phyloP scores from a whole-genome alignment of 768 basidiomycete genomes.

The Artomyces pyxidatus region DNA sequence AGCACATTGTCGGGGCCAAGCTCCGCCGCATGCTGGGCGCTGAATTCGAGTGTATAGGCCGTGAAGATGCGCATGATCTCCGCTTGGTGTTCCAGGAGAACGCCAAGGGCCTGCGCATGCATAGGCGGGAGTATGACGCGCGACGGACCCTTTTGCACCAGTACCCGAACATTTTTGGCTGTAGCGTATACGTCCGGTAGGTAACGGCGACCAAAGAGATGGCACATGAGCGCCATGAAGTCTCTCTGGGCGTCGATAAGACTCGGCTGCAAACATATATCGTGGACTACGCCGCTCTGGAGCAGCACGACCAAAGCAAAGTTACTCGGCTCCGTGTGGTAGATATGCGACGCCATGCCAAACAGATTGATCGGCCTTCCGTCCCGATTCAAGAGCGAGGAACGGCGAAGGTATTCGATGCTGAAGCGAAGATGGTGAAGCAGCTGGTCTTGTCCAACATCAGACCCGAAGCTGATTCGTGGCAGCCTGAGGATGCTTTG shows the following conservation, averaged over 20 bases:
- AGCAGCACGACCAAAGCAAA: constrained; percentile 54
- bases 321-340: constrained; percentile 66
- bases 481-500: constrained; percentile 47
- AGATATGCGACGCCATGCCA: constrained; percentile 45
- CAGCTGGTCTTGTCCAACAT: constrained; percentile 46
- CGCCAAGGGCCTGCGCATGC: constrained; percentile 28
- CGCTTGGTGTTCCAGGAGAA: constrained; percentile 38
- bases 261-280: constrained; percentile 38
- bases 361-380: constrained; percentile 55
- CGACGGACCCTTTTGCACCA: constrained; percentile 43
- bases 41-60: constrained; percentile 45
- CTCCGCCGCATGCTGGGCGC: constrained; percentile 27
- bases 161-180: constrained; percentile 24
- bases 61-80: constrained; percentile 47
- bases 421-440: constrained; percentile 62
- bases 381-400: constrained; percentile 40
- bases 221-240: constrained; percentile 49
- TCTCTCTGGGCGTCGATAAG: constrained; percentile 36
- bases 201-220: constrained; percentile 57
- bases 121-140: constrained; percentile 48
- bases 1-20: constrained; percentile 38
- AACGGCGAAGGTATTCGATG: constrained; percentile 60
- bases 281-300: constrained; percentile 49
- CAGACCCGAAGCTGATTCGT: constrained; percentile 48
- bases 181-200: constrained; percentile 38